Evolutionary conservation across 2,329 filamentous ascomycete species (phyloP), one percentile per base, ranked within the genome.

Genomic region (Falciphora oryzae): DNA sequence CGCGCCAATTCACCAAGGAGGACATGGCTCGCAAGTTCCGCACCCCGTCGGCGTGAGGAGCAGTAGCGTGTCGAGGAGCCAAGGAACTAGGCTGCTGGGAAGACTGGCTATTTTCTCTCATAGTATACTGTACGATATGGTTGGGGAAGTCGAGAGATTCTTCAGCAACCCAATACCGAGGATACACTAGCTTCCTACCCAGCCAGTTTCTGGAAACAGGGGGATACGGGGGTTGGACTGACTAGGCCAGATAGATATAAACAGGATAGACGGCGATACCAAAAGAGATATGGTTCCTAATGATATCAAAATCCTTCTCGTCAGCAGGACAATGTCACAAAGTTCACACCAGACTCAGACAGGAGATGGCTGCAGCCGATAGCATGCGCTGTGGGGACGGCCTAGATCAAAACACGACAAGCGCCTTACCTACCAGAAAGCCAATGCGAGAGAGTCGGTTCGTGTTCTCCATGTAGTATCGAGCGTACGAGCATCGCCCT

Each of bases 1-100:
- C 89, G n/a, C 78, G 82, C 57, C 78, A 76, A 62, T 92, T 93
- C 68, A 83, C 78, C 0, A 85, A 89, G 71, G 83, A 85, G 66
- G 89, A 90, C 66, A 88, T 91, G 66, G 73, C 70, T 44, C 74
- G 75, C 61, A 89, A 88, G 73, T 90, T 86, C 63, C 44, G 38
- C 32, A 62, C 35, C 7, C 44, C 60, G 14, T 61, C 38, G 16
- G 22, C 44, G 44, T 53, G 44, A 53, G 8, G 18, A 53, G n/a
- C 14, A 10, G 18, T 22, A n/a, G 18, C 44, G 14, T 18, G 13
- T 16, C 6, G 35, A 38, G 13, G 38, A 18, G 38, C 6, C 38
- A 3, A 44, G 38, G 35, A 18, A 18, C n/a, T 22, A 18, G n/a
- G 13, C 38, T 44, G 38, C 44, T 11, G 44, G 18, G n/a, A n/a